Base-by-base conservation (phyloP, 2,329 filamentous ascomycete genomes). In the Torrubiellomyces zombiae region DNA sequence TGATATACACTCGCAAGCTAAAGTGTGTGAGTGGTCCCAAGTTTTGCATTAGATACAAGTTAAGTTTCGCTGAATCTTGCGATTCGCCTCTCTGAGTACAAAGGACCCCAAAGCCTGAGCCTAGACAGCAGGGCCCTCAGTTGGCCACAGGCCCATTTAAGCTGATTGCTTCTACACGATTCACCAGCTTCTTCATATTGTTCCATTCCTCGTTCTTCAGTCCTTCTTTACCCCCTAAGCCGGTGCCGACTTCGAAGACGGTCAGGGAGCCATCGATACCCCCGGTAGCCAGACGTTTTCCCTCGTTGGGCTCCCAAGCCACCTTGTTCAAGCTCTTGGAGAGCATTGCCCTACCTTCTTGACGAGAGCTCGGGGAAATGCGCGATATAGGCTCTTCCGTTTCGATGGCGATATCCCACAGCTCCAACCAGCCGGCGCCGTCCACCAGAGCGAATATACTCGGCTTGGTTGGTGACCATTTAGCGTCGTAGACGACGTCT, bases 371-470 rank as follows among this genome's bases (percentile, higher is more conserved):
- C 1, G 83, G 83, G 25, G 69, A 69, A 37, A 83, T 76, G 36
- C 76, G 75, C 24, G 81, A 78, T 2, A 91, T 72, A 0, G 89
- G 89, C 23, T 95, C 81, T 53, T 98, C 89, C 1, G 78, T 83
- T 50, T 94, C 85, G 12, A 85, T 67, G 9, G 80, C 86, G 25
- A 98, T 68, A 45, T 98, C 91, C 81, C 89, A 98, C 24, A 98
- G 63, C 53, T 98, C 91, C 11, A 98, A 61, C 50, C 74, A 79
- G 16, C 89, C 91, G 3, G 80, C 81, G 17, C 89, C 89, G 39
- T 98, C 91, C 3, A 95, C 89, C 12, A 92, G 70, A 2, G 81
- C 82, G 51, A 98, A 98, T 7, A 98, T 80, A 18, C 83, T 85
- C 1, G 89, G 89, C 47, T 89, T 86, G 35, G 89, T 69, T 0